Evolutionary conservation across 2,329 filamentous ascomycete genomes (phyloP).

Genomic region (Neonectria faginata): DNA sequence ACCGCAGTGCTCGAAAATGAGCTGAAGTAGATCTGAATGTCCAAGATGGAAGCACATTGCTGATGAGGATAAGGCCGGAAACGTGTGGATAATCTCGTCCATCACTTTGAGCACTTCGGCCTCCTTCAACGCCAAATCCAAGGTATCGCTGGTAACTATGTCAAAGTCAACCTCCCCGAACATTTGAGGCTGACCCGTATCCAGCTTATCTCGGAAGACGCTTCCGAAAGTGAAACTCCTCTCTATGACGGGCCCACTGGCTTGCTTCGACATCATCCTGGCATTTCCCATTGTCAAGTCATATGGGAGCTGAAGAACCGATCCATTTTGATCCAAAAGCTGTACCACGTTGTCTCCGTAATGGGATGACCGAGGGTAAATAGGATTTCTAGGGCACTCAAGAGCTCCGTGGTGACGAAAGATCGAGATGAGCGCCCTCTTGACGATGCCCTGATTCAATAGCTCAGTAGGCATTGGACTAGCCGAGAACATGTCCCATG

Average conservation of each 20-base stretch:
- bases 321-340: conserved; percentile 84
- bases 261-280: conserved; percentile 80
- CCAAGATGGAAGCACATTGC: conserved; percentile 92
- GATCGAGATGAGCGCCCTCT: conserved; percentile 78
- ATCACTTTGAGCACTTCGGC: conserved; percentile 94
- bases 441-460: conserved; percentile 78
- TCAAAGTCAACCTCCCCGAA: conserved; percentile 96
- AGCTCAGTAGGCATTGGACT: conserved; percentile 69
- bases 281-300: conserved; percentile 93
- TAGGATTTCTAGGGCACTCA: conserved; percentile 77
- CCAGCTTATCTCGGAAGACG: conserved; percentile 83
- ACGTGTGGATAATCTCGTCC: conserved; percentile 86
- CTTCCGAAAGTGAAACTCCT: conserved; percentile 89
- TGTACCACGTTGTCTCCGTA: conserved; percentile 81
- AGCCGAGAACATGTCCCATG: conserved; percentile 77
- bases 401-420: conserved; percentile 92
- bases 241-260: conserved; percentile 70
- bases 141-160: conserved; percentile 84
- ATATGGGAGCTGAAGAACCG: conserved; percentile 92
- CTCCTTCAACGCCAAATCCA: conserved; percentile 89
- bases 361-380: conserved; percentile 86
- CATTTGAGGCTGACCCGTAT: conserved; percentile 83
- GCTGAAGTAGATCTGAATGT: conserved; percentile 85
- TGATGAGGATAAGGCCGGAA: conserved; percentile 77
- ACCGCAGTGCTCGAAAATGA: conserved; percentile 91